These are phyloP conservation scores for Phytophthora ramorum DNA, from an alignment of 352 stramenopile genomes.

Conservation along the genomic window DNA sequence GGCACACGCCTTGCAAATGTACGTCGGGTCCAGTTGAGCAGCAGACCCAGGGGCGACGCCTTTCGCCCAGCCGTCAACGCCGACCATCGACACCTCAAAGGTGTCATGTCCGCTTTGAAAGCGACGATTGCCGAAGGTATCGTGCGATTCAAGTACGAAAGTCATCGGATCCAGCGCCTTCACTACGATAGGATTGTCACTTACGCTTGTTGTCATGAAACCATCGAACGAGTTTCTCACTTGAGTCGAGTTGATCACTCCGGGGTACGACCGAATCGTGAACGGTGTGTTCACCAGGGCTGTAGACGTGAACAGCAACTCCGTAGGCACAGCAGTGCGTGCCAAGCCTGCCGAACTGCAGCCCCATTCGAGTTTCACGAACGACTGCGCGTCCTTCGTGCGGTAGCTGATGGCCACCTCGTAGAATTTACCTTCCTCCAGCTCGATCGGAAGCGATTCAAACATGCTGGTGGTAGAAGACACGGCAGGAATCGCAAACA, in stretches of 20 bases:
- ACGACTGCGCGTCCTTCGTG: constrained; percentile 82
- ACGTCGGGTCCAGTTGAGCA: constrained; percentile 51
- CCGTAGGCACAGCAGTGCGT: constrained; percentile 22
- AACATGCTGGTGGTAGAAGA: constrained; percentile 30
- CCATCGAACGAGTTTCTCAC: constrained; percentile 70
- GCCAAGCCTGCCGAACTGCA: constrained; percentile 41
- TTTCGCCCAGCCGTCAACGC: constrained; percentile 90
- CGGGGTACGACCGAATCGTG: constrained; percentile 76
- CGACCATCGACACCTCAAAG: constrained; percentile 88
- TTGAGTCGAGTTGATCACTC: constrained; percentile 61
- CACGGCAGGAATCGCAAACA: constrained; percentile 33
- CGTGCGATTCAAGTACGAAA: constrained; percentile 86
- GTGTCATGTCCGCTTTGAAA: constrained; percentile 84
- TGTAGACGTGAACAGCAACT: constrained; percentile 48
- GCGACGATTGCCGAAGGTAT: constrained; percentile 82
- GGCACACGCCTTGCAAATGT: constrained; percentile 66
- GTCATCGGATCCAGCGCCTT: constrained; percentile 54
- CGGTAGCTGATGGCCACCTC: constrained; percentile 84
- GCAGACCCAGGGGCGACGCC: constrained; percentile 57
- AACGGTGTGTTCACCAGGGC: constrained; percentile 63
- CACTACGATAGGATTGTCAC: constrained; percentile 29
- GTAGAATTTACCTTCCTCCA: constrained; percentile 73
- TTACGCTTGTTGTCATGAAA: constrained; percentile 49
- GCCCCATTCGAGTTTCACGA: constrained; percentile 85
- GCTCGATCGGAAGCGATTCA: constrained; percentile 27